Evolutionary conservation across 106 monocot species (phyloP).

Genomic region (Ottelia alismoides): DNA sequence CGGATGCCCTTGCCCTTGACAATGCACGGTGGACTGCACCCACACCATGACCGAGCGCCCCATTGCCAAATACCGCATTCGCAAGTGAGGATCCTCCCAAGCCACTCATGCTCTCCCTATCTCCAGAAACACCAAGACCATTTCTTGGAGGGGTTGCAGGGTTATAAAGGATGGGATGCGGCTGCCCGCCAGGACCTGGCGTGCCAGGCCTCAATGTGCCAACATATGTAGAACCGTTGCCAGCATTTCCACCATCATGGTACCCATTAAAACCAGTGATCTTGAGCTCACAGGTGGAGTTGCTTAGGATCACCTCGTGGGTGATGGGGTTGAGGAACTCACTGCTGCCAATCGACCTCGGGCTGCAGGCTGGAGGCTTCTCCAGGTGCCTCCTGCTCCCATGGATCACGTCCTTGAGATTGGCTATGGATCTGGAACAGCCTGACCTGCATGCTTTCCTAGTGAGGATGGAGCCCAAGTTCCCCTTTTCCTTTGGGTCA

Average conservation of each 20-base stretch:
- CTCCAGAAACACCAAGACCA: slow-evolving; percentile 8
- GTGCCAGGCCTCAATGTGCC: slow-evolving; percentile 73
- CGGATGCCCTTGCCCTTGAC: slow-evolving; percentile 14
- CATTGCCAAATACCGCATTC: slow-evolving; percentile 8
- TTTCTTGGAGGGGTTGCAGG: slow-evolving; percentile 46
- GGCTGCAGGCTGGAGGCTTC: slow-evolving; percentile 21
- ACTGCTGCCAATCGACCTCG: slow-evolving; percentile 25
- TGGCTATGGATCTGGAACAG: slow-evolving; percentile 26
- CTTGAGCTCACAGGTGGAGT: slow-evolving; percentile 23
- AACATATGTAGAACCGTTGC: slow-evolving; percentile 7
- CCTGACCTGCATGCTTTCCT: slow-evolving; percentile 17
- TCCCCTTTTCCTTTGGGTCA: slow-evolving; percentile 28
- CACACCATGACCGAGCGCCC: not conserved
- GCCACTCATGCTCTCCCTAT: slow-evolving; percentile 4
- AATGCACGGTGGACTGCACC: not conserved
- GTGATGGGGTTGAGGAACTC: slow-evolving; percentile 29
- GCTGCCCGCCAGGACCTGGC: slow-evolving; percentile 56
- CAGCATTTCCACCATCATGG: not conserved
- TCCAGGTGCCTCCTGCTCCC: slow-evolving; percentile 29
- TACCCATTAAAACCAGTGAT: slow-evolving; percentile 9
- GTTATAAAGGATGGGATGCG: slow-evolving; percentile 9
- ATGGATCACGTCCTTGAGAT: slow-evolving; percentile 28
- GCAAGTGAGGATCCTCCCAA: slow-evolving; percentile 9
- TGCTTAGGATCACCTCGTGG: slow-evolving; percentile 22
- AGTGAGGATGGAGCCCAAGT: slow-evolving; percentile 18